A percentile compares a stretch with the other conserved stretches of the same genome.
Evolutionary conservation across 2,329 filamentous ascomycete species (phyloP).

Genomic region (Aureobasidium sp.): DNA sequence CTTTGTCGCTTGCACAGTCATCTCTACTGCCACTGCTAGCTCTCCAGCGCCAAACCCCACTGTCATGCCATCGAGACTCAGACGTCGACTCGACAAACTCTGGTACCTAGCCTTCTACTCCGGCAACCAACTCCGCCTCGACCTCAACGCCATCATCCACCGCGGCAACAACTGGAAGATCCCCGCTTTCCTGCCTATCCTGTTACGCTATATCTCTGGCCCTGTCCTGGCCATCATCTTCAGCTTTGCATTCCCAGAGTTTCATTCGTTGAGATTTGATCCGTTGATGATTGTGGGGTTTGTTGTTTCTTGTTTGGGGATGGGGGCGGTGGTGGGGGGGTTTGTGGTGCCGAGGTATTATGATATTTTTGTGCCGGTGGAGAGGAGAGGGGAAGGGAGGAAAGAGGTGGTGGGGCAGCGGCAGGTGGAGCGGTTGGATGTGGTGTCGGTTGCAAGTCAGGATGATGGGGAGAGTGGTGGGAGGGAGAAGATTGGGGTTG

Average conservation of each 20-base stretch:
- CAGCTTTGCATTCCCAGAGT: slow-evolving; percentile 45
- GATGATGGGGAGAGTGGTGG: neutral
- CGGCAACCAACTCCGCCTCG: slow-evolving; percentile 50
- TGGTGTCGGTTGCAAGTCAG: neutral
- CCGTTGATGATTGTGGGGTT: slow-evolving; percentile 40
- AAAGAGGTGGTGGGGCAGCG: neutral
- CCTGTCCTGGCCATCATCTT: slow-evolving; percentile 48
- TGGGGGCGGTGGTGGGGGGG: slow-evolving; percentile 43
- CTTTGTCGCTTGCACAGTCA: slow-evolving; percentile 39
- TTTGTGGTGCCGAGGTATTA: slow-evolving; percentile 50
- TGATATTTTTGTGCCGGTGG: slow-evolving; percentile 44
- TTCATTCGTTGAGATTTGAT: slow-evolving; percentile 38
- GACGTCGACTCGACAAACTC: slow-evolving; percentile 31
- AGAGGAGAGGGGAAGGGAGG: slow-evolving; percentile 42
- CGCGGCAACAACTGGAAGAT: slow-evolving; percentile 52
- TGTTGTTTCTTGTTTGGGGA: slow-evolving; percentile 40
- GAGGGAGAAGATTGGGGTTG: neutral
- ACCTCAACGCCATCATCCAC: slow-evolving; percentile 50
- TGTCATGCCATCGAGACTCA: neutral
- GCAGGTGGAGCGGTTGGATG: neutral
- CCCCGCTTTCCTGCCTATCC: slow-evolving; percentile 44
- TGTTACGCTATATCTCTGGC: slow-evolving; percentile 46
- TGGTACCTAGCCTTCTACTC: slow-evolving; percentile 54
- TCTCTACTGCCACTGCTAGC: slow-evolving; percentile 21
- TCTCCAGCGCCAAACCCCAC: neutral